Evolutionary conservation across 1,284 basidiomycete species (phyloP), one percentile per base, ranked within the genome.

Genomic region (Tilletiopsis washingtonensis): DNA sequence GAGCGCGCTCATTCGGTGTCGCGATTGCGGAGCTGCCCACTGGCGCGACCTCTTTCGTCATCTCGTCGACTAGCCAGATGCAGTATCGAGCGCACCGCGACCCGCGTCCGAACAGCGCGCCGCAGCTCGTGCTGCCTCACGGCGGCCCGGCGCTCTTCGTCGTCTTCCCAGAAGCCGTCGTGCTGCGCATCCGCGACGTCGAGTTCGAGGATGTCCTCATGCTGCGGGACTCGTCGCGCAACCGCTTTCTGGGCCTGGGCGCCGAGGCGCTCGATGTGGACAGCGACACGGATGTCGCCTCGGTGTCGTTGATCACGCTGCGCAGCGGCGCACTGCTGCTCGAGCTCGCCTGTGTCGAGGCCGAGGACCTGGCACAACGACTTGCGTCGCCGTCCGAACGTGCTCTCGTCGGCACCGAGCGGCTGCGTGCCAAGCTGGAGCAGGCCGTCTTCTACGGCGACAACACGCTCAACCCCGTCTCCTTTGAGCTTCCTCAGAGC

Each of bases 381-480:
- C 23, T 52, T 7, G 17, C 24, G 7, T 27, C 32, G 5, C 44
- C 44, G 19, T 19, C 37, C 12, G 62, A 61, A 42, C 40, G 59
- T 15, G 59, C 61, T n/a, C 55, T 57, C 4, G 60, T 66, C 36
- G 63, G 70, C 34, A 75, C 74, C 6, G 59, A 67, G 27, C 63
- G 88, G 29, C 81, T 91, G 62, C 85, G 86, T 74, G 83, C 84
- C 11, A 86, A 83, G 32, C 82, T 93, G 79, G 88, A 85, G 48
- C 87, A 91, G 70, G 88, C 86, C 7, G 86, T 93, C 58, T 75
- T 89, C 47, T 91, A 87, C 69, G 84, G 84, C 3, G 79, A 85
- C 21, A 76, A 81, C 58, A 75, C 79, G 19, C 80, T 83, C 62
- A 91, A 93, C 66, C 89, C 90, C 12, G 75, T 93, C 24, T 80